Evolutionary conservation across 2,329 filamentous ascomycete genomes (phyloP).

Genomic region (Cryphonectria nitschkei): DNA sequence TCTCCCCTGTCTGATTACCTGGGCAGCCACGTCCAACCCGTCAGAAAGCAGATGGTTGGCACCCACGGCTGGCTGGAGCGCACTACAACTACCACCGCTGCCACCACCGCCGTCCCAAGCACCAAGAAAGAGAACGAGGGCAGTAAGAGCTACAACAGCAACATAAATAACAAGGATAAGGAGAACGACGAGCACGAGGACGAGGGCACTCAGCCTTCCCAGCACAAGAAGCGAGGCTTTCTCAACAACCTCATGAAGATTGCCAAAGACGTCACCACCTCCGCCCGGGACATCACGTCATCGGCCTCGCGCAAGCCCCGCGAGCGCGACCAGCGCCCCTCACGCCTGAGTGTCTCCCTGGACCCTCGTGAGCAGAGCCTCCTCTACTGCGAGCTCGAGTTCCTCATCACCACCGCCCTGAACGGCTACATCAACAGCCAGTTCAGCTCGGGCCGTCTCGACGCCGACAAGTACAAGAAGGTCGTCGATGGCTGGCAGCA

Average conservation of each 20-base stretch:
- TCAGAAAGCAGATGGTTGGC: slow-evolving; percentile 57
- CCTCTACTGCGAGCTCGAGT: slow-evolving; percentile 63
- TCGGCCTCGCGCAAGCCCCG: slow-evolving; percentile 33
- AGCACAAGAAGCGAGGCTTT: slow-evolving; percentile 45
- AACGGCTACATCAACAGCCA: slow-evolving; percentile 57
- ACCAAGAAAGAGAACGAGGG: slow-evolving; percentile 29
- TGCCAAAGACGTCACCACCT: slow-evolving; percentile 51
- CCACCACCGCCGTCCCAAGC: neutral
- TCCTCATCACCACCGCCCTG: slow-evolving; percentile 53
- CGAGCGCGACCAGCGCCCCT: slow-evolving; percentile 36
- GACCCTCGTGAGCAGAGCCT: slow-evolving; percentile 60
- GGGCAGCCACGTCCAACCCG: slow-evolving; percentile 44
- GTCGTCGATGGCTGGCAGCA: slow-evolving; percentile 56
- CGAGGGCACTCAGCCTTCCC: slow-evolving; percentile 13
- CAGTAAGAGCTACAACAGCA: neutral
- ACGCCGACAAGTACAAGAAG: slow-evolving; percentile 54
- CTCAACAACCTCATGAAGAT: slow-evolving; percentile 55
- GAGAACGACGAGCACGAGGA: slow-evolving; percentile 24
- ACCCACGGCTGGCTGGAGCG: slow-evolving; percentile 61
- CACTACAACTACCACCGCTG: slow-evolving; percentile 37
- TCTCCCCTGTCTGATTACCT: slow-evolving; percentile 51
- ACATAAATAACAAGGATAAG: slow-evolving; percentile 17
- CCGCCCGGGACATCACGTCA: slow-evolving; percentile 27
- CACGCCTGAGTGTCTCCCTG: slow-evolving; percentile 53
- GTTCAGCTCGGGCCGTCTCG: slow-evolving; percentile 58